Evolutionary conservation across 2,329 filamentous ascomycete species (phyloP), one percentile per base, ranked within the genome.

Genomic region (Colletotrichum sansevieriae): DNA sequence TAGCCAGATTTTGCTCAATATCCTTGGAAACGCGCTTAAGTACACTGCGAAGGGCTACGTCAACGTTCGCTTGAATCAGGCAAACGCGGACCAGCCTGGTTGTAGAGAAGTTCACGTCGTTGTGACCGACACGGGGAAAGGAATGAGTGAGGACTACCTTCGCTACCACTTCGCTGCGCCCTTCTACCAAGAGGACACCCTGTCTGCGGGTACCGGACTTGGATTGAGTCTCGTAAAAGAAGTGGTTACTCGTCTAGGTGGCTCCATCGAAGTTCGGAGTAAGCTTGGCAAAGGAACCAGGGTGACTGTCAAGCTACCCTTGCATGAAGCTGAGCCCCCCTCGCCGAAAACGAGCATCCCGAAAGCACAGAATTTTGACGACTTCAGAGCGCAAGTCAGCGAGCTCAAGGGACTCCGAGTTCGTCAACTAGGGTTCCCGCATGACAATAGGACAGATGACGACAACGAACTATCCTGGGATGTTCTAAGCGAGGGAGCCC

Each of bases 181-280:
- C 0, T 92, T 92, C 69, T 78, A 83, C 0, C 91, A 93, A 70
- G 91, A 92, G 72, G 84, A 91, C 55, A 77, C 81, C 0, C 76
- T 92, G 1, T 82, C 85, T 0, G 84, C 86, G 0, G 90, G 91
- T 0, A 87, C 87, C 0, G 90, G 91, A 0, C 80, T 93, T 0
- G 91, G 91, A 0, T 77, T 93, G 35, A 90, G 87, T 46, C 87
- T 93, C 9, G 90, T 92, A 2, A 83, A 85, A 20, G 80, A 82
- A 58, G 87, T 92, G 7, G 85, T 90, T 1, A 82, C 83, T 13
- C 83, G 86, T 8, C 79, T 92, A 0, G 83, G 84, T 25, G 90
- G 90, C 0, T 81, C 81, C 1, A 87, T 93, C 49, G 81, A 85
- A 2, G 83, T 92, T n/a, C 81, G 82, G 61, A 90, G 79, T 35